Evolutionary conservation across 148 eudicot genomes (phyloP), one percentile per base, ranked within the genome.

Genomic region (Drosera capensis): DNA sequence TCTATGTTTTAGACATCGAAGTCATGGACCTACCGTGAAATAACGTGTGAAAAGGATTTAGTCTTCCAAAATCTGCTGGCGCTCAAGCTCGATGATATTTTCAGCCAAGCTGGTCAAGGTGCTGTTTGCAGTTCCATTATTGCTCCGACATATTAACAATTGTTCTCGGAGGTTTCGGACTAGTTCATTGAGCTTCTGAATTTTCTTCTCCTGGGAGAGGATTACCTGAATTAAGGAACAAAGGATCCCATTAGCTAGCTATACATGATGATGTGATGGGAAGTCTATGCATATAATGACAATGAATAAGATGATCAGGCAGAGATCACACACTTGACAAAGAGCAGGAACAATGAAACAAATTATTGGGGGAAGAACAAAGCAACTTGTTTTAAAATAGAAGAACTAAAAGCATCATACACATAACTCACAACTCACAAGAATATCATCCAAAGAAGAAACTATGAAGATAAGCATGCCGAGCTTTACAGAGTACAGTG

Each of bases 121-220:
- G 43, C 30, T 59, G 54, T 57, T 79, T 34, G 45, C 45, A 16
- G 67, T 79, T 45, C 71, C 79, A 29, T 72, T 87, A 49, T 14
- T 65, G 57, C 68, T 68, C 43, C 50, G 64, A 55, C 96, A 87
- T 37, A 67, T 76, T 14, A 54, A 63, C 26, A 87, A 64, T 51
- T 82, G 80, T 52, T 77, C 79, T 46, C 67, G 68, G 43, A 87
- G 86, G 57, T 68, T 71, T 23, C 56, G 62, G 18, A 87, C 82
- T 22, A 79, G 78, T 61, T 79, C 90, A 14, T 70, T 82, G 16
- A 87, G 86, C 59, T 62, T 79, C 52, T 79, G 86, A 59, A 87
- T 87, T 68, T 58, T 87, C 74, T 72, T 82, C 68, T 87, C 96
- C 71, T 87, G 96, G 12, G 88, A 76, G 65, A 87, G 68, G 37